Evolutionary conservation across 2,329 filamentous ascomycete genomes (phyloP), one percentile per base, ranked within the genome.

Genomic region (Emergomyces pasteurianus): DNA sequence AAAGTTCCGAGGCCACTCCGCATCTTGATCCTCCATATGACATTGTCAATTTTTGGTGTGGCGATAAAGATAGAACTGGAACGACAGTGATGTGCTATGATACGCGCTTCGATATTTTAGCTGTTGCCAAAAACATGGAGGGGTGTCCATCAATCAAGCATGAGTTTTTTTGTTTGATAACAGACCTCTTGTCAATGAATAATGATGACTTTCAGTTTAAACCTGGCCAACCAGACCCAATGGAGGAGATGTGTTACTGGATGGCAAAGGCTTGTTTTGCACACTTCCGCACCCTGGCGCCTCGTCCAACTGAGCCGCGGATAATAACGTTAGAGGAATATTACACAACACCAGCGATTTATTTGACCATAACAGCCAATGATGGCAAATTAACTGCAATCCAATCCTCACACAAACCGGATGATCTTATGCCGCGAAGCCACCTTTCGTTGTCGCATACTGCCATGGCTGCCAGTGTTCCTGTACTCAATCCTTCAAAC

Each of bases 241-340:
- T 61, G 60, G 55, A 61, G 34, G 55, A 58, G 49, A 58, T 59
- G 55, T 61, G 60, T 49, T 47, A 59, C 60, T 61, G 56, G 60
- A 61, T 61, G 60, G 60, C 60, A 59, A 47, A 59, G 40, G 55
- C 60, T 23, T 61, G 60, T 49, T 61, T 61, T 61, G 26, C 46
- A 36, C 60, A 61, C 8, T 53, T 61, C 26, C 60, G 56, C 49
- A 28, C 46, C 16, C 28, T 61, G 36, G 60, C 60, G 16, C 47
- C 60, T 59, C 56, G 31, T 59, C 47, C 56, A 57, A 53, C 60
- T 28, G 56, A 61, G 57, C 60, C 60, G 23, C 60, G 56, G 43
- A 61, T 54, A 46, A 61, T 59, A 53, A 55, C 55, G 36, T 47
- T 61, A n/a, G 47, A 61, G 56, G 60, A 61, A 61, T 61, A 61